Evolutionary conservation across 2,329 filamentous ascomycete species (phyloP).

Genomic region (Alternaria triticina): DNA sequence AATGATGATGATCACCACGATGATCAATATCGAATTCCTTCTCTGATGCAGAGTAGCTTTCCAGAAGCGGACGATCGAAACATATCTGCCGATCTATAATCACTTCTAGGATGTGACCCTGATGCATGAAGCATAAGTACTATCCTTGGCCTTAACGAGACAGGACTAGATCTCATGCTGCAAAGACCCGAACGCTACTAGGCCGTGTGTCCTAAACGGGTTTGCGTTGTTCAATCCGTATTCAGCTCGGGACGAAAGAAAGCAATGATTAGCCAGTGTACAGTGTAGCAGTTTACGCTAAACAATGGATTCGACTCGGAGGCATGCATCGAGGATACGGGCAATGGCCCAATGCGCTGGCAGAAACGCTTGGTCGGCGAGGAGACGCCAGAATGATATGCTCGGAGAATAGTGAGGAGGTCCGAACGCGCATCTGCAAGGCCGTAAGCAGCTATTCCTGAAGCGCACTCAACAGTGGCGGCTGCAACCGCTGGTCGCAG

Average conservation of each 20-base stretch:
- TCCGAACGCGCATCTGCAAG: constrained; percentile 22
- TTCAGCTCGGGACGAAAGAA: background rate
- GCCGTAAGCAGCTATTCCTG: constrained; percentile 9
- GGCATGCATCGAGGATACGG: background rate
- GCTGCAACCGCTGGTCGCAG: constrained; percentile 18
- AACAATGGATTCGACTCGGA: constrained; percentile 3
- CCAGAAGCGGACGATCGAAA: constrained; percentile 3
- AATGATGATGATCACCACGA: constrained; percentile 8
- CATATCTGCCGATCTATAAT: background rate
- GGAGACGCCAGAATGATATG: constrained; percentile 13
- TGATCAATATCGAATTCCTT: constrained; percentile 12
- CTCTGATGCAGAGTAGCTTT: background rate
- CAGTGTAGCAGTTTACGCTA: background rate
- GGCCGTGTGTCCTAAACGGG: background rate
- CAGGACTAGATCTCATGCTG: background rate
- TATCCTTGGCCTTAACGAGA: background rate
- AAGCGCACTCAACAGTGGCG: constrained; percentile 5
- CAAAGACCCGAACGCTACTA: background rate
- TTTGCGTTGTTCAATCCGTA: background rate
- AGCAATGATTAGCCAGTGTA: background rate
- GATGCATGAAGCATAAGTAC: constrained; percentile 8
- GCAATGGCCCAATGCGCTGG: constrained; percentile 11
- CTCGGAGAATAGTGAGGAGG: constrained; percentile 33
- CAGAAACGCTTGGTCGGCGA: constrained; percentile 17
- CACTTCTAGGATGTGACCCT: background rate